These are phyloP conservation scores for Trypanosoma brucei DNA, from an alignment of 208 protist genomes.

Conservation along the genomic window DNA sequence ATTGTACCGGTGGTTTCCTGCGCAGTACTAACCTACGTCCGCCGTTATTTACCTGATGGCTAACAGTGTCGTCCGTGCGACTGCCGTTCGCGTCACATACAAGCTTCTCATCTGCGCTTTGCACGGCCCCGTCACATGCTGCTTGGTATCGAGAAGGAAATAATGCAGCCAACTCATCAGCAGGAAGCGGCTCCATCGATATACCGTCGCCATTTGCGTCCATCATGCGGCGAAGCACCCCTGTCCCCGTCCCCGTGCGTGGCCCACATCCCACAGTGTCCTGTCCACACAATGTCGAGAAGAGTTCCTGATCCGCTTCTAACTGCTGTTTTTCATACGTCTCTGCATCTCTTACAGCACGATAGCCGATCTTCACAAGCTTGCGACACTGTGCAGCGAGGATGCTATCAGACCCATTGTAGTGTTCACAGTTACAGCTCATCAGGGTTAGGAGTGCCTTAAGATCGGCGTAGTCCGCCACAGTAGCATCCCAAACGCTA, in stretches of 20 bases:
- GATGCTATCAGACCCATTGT: conserved; percentile 47
- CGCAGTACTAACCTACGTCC: too few relatives aligned
- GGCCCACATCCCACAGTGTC: not conserved
- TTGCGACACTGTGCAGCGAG: conserved; percentile 28
- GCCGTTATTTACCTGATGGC: too few relatives aligned
- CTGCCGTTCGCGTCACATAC: too few relatives aligned
- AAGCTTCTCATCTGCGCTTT: too few relatives aligned
- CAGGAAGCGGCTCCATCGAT: not conserved
- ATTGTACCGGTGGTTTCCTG: too few relatives aligned
- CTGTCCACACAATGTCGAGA: not conserved
- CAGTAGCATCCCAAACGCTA: conserved; percentile 26
- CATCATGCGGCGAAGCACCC: not conserved
- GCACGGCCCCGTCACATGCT: not conserved
- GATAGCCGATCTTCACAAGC: conserved; percentile 34
- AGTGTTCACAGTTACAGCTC: conserved; percentile 45
- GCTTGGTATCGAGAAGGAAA: conserved; percentile 27
- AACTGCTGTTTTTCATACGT: conserved; percentile 23
- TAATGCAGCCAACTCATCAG: conserved; percentile 20
- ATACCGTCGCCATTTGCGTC: not conserved
- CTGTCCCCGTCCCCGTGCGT: not conserved
- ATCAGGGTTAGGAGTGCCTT: conserved; percentile 44
- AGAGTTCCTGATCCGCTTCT: conserved; percentile 1
- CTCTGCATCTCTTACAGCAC: conserved; percentile 45
- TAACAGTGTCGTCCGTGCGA: too few relatives aligned
- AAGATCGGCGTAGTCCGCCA: conserved; percentile 33